Percentiles rank a stretch among this genome's conserved stretches.
These are phyloP conservation scores for Fusarium sp. DNA, from an alignment of 2,329 filamentous ascomycete genomes.

Conservation along the genomic window DNA sequence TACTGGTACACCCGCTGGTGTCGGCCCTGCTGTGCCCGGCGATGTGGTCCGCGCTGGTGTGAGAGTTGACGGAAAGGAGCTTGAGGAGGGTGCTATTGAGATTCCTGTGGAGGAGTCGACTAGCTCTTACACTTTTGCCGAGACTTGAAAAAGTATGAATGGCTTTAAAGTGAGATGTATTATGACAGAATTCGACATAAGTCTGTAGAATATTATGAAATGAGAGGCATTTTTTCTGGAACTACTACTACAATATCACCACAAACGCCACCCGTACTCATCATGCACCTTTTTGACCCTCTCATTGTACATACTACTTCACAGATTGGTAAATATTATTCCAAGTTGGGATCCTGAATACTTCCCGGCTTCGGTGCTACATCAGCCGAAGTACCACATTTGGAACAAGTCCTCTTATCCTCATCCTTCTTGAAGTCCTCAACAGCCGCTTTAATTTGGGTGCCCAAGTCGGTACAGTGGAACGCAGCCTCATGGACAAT, in stretches of 20 bases:
- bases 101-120: conserved; percentile 85
- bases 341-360: conserved; percentile 72
- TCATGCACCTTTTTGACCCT: conserved; percentile 9
- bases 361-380: conserved; percentile 74
- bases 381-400: conserved; percentile 83
- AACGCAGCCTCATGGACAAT: conserved; percentile 90
- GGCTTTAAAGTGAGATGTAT: conserved; percentile 1
- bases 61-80: conserved; percentile 82
- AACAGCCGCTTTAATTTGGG: conserved; percentile 94
- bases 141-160: conserved; percentile 67
- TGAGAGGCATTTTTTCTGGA: conserved; percentile 2
- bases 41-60: conserved; percentile 91
- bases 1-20: conserved; percentile 97
- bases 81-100: conserved; percentile 88
- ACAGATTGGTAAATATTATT: conserved; percentile 16
- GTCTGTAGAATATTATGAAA: conserved; percentile 30
- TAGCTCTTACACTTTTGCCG: conserved; percentile 81
- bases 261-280: conserved; percentile 1
- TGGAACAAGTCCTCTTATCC: conserved; percentile 79
- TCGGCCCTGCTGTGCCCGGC: conserved; percentile 86
- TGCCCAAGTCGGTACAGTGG: conserved; percentile 90
- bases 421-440: conserved; percentile 80
- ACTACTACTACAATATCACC: conserved; percentile 8
- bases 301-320: not conserved
- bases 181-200: conserved; percentile 2